These are phyloP conservation scores for Psidium guajava DNA, from an alignment of 345 rosid genomes.

Conservation along the genomic window DNA sequence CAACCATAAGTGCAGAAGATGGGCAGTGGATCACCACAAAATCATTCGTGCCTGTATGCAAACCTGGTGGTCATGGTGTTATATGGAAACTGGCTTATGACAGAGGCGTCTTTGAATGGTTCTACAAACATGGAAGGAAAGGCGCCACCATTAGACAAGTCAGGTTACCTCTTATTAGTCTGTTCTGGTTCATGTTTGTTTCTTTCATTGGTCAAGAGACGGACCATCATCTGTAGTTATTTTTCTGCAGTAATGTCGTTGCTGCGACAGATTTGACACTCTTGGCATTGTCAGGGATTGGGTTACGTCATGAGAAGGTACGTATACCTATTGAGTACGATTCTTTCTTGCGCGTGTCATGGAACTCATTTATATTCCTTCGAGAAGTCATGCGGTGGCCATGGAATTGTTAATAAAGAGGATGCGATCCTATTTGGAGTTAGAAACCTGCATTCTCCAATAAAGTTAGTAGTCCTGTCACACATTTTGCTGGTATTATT, in stretches of 20 bases:
- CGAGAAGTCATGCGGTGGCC: neutral
- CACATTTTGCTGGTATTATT: neutral
- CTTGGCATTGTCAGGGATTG: conserved; percentile 88
- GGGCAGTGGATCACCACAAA: conserved; percentile 73
- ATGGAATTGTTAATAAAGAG: neutral
- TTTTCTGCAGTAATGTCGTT: conserved; percentile 73
- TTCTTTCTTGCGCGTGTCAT: neutral
- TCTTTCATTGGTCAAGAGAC: neutral
- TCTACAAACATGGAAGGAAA: conserved; percentile 67
- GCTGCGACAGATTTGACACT: conserved; percentile 90
- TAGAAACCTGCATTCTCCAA: neutral
- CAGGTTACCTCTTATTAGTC: conserved; percentile 37
- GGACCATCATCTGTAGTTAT: neutral
- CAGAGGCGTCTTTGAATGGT: conserved; percentile 83
- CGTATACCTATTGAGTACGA: neutral
- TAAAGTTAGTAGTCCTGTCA: neutral
- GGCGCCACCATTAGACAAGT: conserved; percentile 95
- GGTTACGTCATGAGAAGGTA: conserved; percentile 64
- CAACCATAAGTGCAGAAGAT: conserved; percentile 68
- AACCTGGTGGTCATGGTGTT: conserved; percentile 96
- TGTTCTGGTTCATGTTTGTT: neutral
- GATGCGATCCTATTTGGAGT: neutral
- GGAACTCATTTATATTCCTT: neutral
- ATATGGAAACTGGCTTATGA: conserved; percentile 95
- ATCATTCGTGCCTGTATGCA: conserved; percentile 75